A percentile compares a stretch with the other conserved stretches of the same genome.
Evolutionary conservation across 306 rosid genomes (phyloP).

Genomic region (Rosa rugosa): DNA sequence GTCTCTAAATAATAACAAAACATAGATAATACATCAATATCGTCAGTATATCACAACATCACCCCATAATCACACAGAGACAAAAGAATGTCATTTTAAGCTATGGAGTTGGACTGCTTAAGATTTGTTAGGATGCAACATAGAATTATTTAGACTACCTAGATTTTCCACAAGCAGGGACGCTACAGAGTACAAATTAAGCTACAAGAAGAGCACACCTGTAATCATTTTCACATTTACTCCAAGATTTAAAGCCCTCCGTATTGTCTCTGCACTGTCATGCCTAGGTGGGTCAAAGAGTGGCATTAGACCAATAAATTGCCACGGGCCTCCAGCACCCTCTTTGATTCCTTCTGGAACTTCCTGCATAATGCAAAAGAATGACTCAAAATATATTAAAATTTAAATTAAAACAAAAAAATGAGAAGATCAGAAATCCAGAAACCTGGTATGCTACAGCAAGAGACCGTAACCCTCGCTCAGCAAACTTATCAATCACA

Average conservation of each 20-base stretch:
- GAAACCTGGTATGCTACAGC: constrained; percentile 94
- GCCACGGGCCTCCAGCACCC: constrained; percentile 96
- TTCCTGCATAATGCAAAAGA: constrained; percentile 57
- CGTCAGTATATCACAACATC: neutral
- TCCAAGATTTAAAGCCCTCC: constrained; percentile 96
- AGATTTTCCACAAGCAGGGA: constrained; percentile 11
- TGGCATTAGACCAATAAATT: constrained; percentile 88
- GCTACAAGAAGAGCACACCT: constrained; percentile 43
- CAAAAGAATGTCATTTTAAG: neutral
- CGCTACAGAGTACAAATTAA: constrained; percentile 6
- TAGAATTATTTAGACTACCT: neutral
- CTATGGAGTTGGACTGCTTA: neutral
- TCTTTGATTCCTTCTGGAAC: constrained; percentile 93
- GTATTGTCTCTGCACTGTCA: constrained; percentile 96
- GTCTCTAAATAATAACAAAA: neutral
- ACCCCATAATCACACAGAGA: neutral
- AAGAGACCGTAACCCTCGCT: constrained; percentile 94
- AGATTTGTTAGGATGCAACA: constrained; percentile 3
- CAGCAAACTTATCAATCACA: constrained; percentile 93
- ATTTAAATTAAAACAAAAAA: neutral
- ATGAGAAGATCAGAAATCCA: neutral
- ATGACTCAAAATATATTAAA: neutral
- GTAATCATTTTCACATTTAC: constrained; percentile 99
- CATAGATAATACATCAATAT: neutral
- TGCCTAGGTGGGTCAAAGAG: constrained; percentile 99